Evolutionary conservation across 1,139 yeast species (phyloP), one percentile per base, ranked within the genome.

Genomic region (Debaryomycetaceae sp.): DNA sequence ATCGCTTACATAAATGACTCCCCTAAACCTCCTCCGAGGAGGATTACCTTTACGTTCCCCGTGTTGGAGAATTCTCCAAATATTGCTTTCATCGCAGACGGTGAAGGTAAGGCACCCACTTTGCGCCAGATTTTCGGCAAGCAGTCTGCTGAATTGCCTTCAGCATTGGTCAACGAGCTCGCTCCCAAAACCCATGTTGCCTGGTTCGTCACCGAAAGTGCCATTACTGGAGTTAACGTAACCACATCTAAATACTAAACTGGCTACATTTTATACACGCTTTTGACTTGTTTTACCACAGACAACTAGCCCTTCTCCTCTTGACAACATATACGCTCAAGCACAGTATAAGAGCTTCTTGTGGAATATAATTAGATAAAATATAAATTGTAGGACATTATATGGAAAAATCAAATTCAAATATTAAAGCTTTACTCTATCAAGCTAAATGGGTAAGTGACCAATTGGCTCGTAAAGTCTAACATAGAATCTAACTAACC

Each of bases 11-110:
- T 80, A 41, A 57, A 63, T 41, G 87, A 84, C 63, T 82, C 88
- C 1, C 91, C 91, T 51, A 84, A 84, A 64, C 89, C 87, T 22
- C 91, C 91, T 31, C 86, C 89, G 60, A 75, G 86, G 65, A 78
- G 91, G 67, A 81, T 84, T 59, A 83, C 89, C 7, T 68, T 84
- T 57, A 84, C 90, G 6, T 78, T 82, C 65, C 86, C 86, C 5
- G 80, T 81, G 4, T 73, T 84, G 56, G 74, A 70, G 48, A 68
- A 63, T 29, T 84, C 86, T 17, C 60, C 68, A 17, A 62, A 78
- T 40, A 79, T 90, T 55, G 85, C 89, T 1, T 90, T 89, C 67
- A 93, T 89, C 41, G 96, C 96, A 14, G 93, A 88, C 62, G 97
- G 97, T 46, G 84, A 84, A 14, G 86, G 87, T 35, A 90, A 90